Percentiles rank a stretch among this genome's conserved stretches.
Evolutionary conservation across 78 protist species (phyloP).

Genomic region (Anaeramoeba flamelloides): DNA sequence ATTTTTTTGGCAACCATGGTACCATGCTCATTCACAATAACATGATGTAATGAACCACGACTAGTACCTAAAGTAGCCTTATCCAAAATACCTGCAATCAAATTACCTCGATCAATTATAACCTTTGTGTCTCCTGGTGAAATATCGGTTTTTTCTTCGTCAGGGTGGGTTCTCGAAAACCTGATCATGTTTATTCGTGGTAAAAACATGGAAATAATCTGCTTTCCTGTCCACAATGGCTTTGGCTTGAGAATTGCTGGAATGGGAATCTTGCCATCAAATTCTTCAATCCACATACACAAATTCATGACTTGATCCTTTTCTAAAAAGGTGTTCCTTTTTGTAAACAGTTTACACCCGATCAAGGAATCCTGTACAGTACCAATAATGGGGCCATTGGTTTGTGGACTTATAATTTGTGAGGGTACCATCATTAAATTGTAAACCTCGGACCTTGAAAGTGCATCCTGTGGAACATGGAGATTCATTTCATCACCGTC

Average conservation of each 20-base stretch:
- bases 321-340: conserved; percentile 67
- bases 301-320: conserved; percentile 67
- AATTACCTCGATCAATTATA: conserved; percentile 57
- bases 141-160: conserved; percentile 18
- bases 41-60: conserved; percentile 61
- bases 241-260: conserved; percentile 96
- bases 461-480: conserved; percentile 89
- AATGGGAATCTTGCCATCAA: conserved; percentile 69
- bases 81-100: conserved; percentile 7
- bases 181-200: conserved; percentile 46
- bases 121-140: conserved; percentile 64
- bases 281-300: conserved; percentile 70
- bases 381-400: conserved; percentile 95
- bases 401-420: conserved; percentile 89
- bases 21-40: conserved; percentile 69
- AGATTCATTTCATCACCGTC: conserved; percentile 99
- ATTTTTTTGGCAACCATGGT: conserved; percentile 55
- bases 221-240: conserved; percentile 96
- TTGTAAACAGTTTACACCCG: conserved; percentile 61
- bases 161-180: conserved; percentile 7
- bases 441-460: conserved; percentile 66
- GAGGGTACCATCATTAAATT: conserved; percentile 91
- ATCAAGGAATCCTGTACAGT: conserved; percentile 88
- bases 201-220: conserved; percentile 62
- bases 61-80: background rate